These are phyloP conservation scores for Trichoderma atrobrunneum DNA, from an alignment of 2,329 filamentous ascomycete species.

Conservation along the genomic window DNA sequence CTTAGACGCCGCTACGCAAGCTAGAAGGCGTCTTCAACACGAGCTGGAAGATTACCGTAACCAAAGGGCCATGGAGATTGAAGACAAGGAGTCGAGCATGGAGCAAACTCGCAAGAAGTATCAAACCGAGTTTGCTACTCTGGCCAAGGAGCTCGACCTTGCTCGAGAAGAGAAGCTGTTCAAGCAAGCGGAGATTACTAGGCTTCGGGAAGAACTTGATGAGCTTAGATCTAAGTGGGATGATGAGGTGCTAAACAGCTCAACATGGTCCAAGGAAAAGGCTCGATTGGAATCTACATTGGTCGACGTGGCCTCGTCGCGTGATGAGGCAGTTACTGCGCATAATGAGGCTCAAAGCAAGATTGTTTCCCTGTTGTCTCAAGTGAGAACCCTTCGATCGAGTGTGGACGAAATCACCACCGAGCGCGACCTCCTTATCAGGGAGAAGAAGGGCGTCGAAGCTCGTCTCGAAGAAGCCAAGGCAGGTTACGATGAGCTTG, in stretches of 20 bases:
- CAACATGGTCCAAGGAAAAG: constrained; percentile 98
- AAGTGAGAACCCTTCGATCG: constrained; percentile 79
- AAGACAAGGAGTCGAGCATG: constrained; percentile 93
- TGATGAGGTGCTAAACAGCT: constrained; percentile 94
- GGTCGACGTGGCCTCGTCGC: constrained; percentile 82
- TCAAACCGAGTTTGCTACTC: constrained; percentile 82
- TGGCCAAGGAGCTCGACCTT: constrained; percentile 89
- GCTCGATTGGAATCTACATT: constrained; percentile 84
- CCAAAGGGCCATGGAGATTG: constrained; percentile 91
- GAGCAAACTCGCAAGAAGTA: constrained; percentile 98
- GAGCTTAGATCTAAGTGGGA: constrained; percentile 96
- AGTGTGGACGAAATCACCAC: constrained; percentile 81
- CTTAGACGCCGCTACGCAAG: constrained; percentile 77
- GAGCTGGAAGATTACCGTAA: constrained; percentile 97
- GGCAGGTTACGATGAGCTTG: constrained; percentile 82
- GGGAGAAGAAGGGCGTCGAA: constrained; percentile 90
- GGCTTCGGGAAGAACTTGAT: constrained; percentile 92
- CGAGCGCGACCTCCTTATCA: constrained; percentile 78
- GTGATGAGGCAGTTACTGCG: constrained; percentile 87
- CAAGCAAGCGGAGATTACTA: constrained; percentile 82
- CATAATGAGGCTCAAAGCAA: constrained; percentile 95
- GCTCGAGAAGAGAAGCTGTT: constrained; percentile 85
- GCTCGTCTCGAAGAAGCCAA: constrained; percentile 82
- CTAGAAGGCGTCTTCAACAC: constrained; percentile 92
- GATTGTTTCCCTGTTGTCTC: constrained; percentile 84